These are phyloP conservation scores for Forsythia suspensa DNA, from an alignment of 257 asterid species.

Conservation along the genomic window DNA sequence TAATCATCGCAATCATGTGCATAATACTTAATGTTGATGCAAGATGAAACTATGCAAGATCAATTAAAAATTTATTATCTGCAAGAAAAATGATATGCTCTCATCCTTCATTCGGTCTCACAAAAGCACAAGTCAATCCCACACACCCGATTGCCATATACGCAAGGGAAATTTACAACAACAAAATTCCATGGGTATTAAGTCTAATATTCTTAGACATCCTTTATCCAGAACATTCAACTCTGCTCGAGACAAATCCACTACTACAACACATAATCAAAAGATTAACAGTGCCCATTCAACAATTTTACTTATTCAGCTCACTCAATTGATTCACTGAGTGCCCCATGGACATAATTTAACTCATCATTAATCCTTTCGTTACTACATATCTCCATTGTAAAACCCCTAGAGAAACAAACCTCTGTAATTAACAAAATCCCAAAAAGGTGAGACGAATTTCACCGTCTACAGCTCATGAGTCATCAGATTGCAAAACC, in stretches of 20 bases:
- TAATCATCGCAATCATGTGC: not conserved
- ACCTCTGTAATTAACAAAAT: not conserved
- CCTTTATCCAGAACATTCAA: not conserved
- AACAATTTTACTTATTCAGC: not conserved
- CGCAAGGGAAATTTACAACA: not conserved
- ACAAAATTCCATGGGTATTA: not conserved
- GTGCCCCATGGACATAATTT: not conserved
- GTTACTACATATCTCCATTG: not conserved
- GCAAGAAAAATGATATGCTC: not conserved
- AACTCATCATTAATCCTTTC: not conserved
- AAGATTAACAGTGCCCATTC: not conserved
- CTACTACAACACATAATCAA: not conserved
- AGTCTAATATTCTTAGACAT: not conserved
- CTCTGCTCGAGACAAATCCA: not conserved
- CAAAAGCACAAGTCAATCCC: not conserved
- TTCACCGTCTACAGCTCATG: slow-evolving; percentile 23
- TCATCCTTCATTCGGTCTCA: not conserved
- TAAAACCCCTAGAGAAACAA: not conserved
- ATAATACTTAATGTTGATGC: not conserved
- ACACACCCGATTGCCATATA: not conserved
- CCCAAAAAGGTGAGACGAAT: not conserved
- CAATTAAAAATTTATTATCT: not conserved
- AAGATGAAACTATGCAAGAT: not conserved
- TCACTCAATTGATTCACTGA: not conserved
- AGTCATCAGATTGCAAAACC: slow-evolving; percentile 23